These are phyloP conservation scores for Pleodorina starrii DNA, from an alignment of 139 green algal genomes.

Conservation along the genomic window DNA sequence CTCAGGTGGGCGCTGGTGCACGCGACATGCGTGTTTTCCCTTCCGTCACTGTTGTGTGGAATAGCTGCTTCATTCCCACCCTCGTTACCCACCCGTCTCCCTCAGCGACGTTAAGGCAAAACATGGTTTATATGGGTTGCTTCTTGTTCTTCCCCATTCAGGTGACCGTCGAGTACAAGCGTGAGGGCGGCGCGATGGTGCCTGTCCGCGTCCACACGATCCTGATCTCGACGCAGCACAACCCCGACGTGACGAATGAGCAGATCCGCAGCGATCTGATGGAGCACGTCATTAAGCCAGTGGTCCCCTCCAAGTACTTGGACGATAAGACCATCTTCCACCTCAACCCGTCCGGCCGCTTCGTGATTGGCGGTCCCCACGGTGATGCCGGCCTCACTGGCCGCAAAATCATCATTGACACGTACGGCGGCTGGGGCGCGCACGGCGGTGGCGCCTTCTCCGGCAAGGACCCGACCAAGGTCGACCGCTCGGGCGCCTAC, in stretches of 20 bases:
- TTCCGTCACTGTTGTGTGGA: too few species aligned
- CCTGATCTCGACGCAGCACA: conserved; percentile 99
- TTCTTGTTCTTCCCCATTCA: conserved; percentile 55
- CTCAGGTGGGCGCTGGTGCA: conserved; percentile 89
- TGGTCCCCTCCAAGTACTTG: conserved; percentile 97
- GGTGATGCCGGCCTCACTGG: conserved; percentile 98
- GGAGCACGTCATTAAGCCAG: conserved; percentile 99
- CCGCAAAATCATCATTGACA: conserved; percentile 99
- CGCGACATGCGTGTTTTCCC: too few species aligned
- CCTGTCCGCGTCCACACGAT: conserved; percentile 98
- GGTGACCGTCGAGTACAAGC: conserved; percentile 99
- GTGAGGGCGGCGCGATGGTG: conserved; percentile 93
- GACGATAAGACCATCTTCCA: conserved; percentile 99
- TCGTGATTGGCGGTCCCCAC: conserved; percentile 98
- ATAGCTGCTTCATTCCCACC: too few species aligned
- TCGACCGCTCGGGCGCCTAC: conserved; percentile 95
- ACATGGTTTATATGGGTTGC: conserved; percentile 22
- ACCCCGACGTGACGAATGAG: conserved; percentile 94
- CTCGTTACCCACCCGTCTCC: too few species aligned
- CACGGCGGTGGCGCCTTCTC: conserved; percentile 99
- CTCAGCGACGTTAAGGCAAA: too few species aligned
- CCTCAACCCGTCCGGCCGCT: conserved; percentile 98
- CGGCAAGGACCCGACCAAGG: conserved; percentile 93
- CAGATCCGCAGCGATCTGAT: conserved; percentile 94
- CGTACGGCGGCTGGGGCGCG: conserved; percentile 98